These are phyloP conservation scores for Chaetoscypha palmicola DNA, from an alignment of 2,329 filamentous ascomycete genomes.

Conservation along the genomic window DNA sequence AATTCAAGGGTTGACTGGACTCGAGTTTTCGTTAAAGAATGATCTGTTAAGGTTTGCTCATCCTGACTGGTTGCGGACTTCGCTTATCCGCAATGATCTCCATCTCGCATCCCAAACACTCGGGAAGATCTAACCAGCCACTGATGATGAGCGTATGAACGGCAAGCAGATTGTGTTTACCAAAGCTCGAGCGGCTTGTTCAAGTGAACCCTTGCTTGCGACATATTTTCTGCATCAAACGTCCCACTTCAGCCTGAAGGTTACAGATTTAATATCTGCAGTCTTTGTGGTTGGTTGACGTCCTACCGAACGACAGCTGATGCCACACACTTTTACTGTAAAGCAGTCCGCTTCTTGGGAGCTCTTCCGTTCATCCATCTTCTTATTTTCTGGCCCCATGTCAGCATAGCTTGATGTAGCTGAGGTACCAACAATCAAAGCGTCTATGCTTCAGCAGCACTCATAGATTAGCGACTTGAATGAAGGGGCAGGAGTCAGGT, in stretches of 20 bases:
- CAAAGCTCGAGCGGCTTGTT: not conserved
- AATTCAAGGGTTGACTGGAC: not conserved
- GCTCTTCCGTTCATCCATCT: not conserved
- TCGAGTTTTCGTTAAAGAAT: not conserved
- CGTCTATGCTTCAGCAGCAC: not conserved
- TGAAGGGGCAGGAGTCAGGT: not conserved
- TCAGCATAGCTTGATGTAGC: not conserved
- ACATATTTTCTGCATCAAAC: not conserved
- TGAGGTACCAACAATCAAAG: slow-evolving; percentile 1
- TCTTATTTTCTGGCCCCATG: not conserved
- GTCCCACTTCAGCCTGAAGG: not conserved
- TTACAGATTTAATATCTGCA: not conserved
- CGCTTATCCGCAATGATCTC: not conserved
- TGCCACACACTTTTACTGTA: not conserved
- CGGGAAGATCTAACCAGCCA: not conserved
- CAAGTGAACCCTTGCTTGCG: not conserved
- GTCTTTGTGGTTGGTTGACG: not conserved
- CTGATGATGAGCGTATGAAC: not conserved
- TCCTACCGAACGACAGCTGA: not conserved
- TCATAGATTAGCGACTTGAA: not conserved
- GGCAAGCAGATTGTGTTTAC: not conserved
- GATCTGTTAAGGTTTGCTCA: not conserved
- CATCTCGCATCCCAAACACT: not conserved
- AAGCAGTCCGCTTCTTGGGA: not conserved
- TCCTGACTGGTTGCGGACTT: not conserved